Evolutionary conservation across 192 early-diverging fungal genomes (phyloP), one percentile per base, ranked within the genome.

Genomic region (Coemansia sp.): DNA sequence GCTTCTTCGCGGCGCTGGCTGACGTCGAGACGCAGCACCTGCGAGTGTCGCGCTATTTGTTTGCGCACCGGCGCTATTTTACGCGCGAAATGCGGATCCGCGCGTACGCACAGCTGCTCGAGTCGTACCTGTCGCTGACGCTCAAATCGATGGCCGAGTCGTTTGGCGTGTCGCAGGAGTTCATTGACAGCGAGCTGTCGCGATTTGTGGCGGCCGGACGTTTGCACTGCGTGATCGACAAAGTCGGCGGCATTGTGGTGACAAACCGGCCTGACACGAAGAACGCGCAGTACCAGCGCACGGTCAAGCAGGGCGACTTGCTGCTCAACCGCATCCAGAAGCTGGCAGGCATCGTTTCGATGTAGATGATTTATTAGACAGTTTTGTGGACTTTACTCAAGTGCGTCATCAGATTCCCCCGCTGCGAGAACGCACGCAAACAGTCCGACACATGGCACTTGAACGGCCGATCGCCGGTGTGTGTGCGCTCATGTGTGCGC

Each of bases 51-150:
- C 88, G 90, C 62, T 89, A 92, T 60, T 80, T 98, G n/a, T 84
- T 85, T 75, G 83, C 89, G 14, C 97, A 99, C 73, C 90, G 89
- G 79, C 86, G 89, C 3, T 99, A 87, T 83, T 97, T 95, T 70
- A 92, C 94, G 5, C 94, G 97, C 47, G 97, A 99, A 72, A 97
- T 99, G 97, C 90, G 96, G 59, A 98, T 99, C 62, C 87, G 91
- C 45, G 93, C 89, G 50, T 99, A 99, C 74, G 91, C 93, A 10
- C 97, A 99, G 73, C 76, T 97, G 38, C 77, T 99, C 49, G 93
- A 99, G 64, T 95, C 93, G 12, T 99, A 99, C 69, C 82, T 93
- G 66, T 92, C 90, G 57, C 80, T 99, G 24, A 96, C 93, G 4
- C 88, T 97, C 76, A 91, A 94, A 68, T 94, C 91, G 35, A 95